Conservation (phyloP, 257 asterid species). For the Solanum peruvianum region DNA sequence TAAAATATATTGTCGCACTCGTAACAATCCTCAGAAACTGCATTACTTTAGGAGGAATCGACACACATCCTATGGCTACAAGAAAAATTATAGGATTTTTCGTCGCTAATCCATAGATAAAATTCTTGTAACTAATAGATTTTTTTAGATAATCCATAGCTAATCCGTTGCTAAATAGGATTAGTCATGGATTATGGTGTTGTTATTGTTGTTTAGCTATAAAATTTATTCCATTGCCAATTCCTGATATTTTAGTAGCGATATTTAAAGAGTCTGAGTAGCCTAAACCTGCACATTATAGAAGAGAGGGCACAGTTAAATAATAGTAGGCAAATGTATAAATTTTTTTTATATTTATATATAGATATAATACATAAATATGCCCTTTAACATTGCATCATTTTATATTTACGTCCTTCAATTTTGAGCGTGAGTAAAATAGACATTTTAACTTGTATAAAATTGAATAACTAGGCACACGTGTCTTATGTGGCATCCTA, state of each 20-base stretch:
- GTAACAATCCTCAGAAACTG: background rate
- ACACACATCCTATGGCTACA: background rate
- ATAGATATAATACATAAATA: too few species aligned
- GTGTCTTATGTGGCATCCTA: too few species aligned
- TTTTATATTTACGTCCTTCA: too few species aligned
- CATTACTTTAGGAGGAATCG: background rate
- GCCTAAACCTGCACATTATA: background rate
- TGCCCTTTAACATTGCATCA: too few species aligned
- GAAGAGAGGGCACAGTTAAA: background rate
- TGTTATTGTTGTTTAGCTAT: background rate
- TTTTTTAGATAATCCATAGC: background rate
- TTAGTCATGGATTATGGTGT: accelerated
- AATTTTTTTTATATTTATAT: too few species aligned
- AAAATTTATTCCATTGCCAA: background rate
- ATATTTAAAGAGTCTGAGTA: background rate
- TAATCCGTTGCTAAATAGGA: background rate
- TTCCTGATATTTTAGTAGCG: background rate
- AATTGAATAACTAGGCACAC: too few species aligned
- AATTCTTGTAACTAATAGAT: background rate
- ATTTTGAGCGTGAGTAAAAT: too few species aligned
- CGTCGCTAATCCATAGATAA: background rate
- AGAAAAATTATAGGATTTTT: background rate
- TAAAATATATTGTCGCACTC: background rate
- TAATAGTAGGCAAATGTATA: too few species aligned
- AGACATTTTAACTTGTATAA: too few species aligned